These are phyloP conservation scores for Neocatenulostroma microsporum DNA, from an alignment of 2,329 filamentous ascomycete genomes.

Conservation along the genomic window DNA sequence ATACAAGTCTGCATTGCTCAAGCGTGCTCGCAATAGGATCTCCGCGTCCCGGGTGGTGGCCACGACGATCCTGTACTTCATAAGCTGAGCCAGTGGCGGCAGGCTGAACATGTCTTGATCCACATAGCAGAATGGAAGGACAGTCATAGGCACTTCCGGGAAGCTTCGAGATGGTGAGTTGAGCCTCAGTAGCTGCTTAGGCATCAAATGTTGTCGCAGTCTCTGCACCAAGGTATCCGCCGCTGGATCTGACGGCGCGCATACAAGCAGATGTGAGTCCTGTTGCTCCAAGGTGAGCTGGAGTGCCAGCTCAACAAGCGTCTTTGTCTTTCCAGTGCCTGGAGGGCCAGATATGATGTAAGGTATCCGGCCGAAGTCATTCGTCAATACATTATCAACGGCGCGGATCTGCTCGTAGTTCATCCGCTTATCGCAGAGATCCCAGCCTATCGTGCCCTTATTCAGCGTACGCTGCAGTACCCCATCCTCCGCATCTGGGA, in stretches of 20 bases:
- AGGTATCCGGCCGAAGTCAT: conserved; percentile 39
- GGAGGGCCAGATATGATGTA: conserved; percentile 44
- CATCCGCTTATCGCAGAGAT: conserved; percentile 34
- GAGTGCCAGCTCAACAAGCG: conserved; percentile 39
- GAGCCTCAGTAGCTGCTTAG: conserved; percentile 16
- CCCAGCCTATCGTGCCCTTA: conserved; percentile 26
- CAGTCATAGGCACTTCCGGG: conserved; percentile 18
- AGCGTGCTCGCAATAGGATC: conserved; percentile 15
- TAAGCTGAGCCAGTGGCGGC: conserved; percentile 16
- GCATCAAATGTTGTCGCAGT: conserved; percentile 14
- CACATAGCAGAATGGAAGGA: conserved; percentile 19
- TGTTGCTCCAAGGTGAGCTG: conserved; percentile 13
- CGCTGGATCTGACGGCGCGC: conserved; percentile 22
- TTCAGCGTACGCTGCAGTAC: conserved; percentile 33
- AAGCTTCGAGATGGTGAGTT: conserved; percentile 20
- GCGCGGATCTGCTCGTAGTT: conserved; percentile 45
- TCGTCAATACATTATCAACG: conserved; percentile 34
- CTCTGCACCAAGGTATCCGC: conserved; percentile 19
- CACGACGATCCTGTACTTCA: conserved; percentile 18
- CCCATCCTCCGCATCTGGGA: conserved; percentile 34
- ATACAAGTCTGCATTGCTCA: conserved; percentile 20
- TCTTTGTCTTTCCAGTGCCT: conserved; percentile 48
- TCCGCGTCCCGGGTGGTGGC: conserved; percentile 19
- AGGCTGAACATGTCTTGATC: conserved; percentile 20
- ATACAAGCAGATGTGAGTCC: conserved; percentile 16